Base-by-base conservation (phyloP, 176 grass and related monocot species). In the Coix lacrymajobi region DNA sequence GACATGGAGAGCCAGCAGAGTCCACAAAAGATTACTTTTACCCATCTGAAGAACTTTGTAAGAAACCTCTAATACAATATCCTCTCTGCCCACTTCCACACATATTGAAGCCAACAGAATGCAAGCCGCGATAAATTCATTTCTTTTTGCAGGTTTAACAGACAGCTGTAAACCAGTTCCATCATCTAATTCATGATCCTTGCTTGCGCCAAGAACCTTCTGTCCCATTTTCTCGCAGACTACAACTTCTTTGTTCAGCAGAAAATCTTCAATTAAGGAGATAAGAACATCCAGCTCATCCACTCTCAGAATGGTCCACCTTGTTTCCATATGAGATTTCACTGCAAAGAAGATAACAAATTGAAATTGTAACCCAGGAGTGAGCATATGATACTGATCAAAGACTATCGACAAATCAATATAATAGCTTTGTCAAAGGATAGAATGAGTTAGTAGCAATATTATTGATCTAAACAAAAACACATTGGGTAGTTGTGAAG, bases 41-140 rank as follows among this genome's bases (percentile, higher is more conserved):
- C 90, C 89, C 58, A 51, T 76, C 22, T 83, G 79, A 88, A 98
- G 90, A 90, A 93, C 71, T 88, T 81, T 94, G 68, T 98, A 98
- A 4, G 90, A 87, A 80, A 83, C n/a, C 77, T 88, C 90, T 68
- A 91, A 78, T 75, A 87, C 52, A 84, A 91, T 36, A 81, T 87
- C 87, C 38, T 88, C 41, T 76, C 81, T 88, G 33, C 90, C 91
- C 48, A 85, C 60, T 77, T 82, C 68, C 7, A 61, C 70, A 87
- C 90, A 95, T 73, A 98, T 60, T 26, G 84, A 95, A 83, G 85
- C 88, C 19, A 88, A 88, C 75, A 95, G 69, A 83, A 93, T 88
- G 78, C 92, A 93, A 73, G 81, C 87, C 65, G 92, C 89, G 31
- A 91, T 86, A 81, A 90, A 80, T 30, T 95, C 87, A 84, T 81